Base-by-base conservation (phyloP, 768 basidiomycete genomes). In the Pisolithus microcarpus region DNA sequence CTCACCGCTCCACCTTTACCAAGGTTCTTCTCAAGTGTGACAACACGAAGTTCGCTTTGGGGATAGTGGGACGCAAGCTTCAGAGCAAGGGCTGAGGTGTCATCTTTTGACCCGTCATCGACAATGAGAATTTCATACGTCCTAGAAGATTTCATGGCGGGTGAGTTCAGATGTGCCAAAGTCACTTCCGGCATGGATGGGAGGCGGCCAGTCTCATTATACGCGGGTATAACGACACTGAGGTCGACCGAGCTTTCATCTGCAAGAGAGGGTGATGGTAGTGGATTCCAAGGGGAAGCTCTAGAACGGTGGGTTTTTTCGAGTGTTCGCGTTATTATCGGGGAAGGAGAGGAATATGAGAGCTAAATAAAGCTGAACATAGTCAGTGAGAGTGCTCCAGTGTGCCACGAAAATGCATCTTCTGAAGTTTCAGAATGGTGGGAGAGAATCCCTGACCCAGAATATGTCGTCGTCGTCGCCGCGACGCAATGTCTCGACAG, bases 1-100 rank as follows among this genome's bases (percentile, higher is more conserved):
- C 87, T 75, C 21, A 96, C 92, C 0, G 92, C 90, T 3, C 92
- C 94, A 18, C 94, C 94, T 63, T 98, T 98, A 1, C 93, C 93
- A 16, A 86, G 70, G 62, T 98, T 98, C 59, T 75, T 72, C 63
- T 81, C 81, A 52, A 97, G 72, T 19, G 76, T 81, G 50, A 95
- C 80, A 19, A 96, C 81, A 53, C 84, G 80, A 51, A 96, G 84
- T 58, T 88, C 82, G 51, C 70, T 72, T 13, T 72, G 65, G 3
- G 76, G 60, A 58, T 86, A 74, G 53, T 77, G 67, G 13, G 68
- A 64, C 4, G 87, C 87, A 43, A 92, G 74, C 34, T 73, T 60
- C 43, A 95, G 72, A 2, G 87, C 87, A 15, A 75, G 66, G 2
- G 72, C 65, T 0, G 82, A 73, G 0, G 94, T 98, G 16, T 70